Base-by-base conservation (phyloP, 176 grass and related monocot species). In the Themeda triandra region DNA sequence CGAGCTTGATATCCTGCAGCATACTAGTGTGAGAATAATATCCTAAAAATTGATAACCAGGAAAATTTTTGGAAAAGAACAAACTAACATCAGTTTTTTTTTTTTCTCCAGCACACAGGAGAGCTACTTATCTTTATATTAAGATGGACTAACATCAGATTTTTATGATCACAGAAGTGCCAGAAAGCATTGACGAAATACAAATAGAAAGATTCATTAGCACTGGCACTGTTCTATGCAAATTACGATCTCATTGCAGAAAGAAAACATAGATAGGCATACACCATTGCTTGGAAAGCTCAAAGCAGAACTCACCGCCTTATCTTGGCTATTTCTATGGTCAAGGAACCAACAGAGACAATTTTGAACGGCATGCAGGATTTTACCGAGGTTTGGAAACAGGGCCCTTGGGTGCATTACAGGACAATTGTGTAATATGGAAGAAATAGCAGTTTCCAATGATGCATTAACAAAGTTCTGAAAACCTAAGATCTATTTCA, bases 1-100 rank as follows among this genome's bases (percentile, higher is more conserved):
- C 30, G 48, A 37, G 67, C 28, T 67, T 48, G 46, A 39, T 74
- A 87, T 56, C 80, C 88, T 90, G 80, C 58, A 60, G 33, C 23
- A 73, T 13, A 54, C 37, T 24, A 82, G 27, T 41, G 59, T 27
- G 25, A 54, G 68, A 21, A 70, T 27, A 89, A 70, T 49, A 0
- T 62, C 40, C 66, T 51, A 72, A 31, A 71, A 39, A 12, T 40
- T 11, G 21, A 19, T 4, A 63, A 48, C 6, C n/a, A 66, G 14
- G 63, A 27, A 68, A 24, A 0, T 19, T 29, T 13, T 37, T 44
- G 40, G 49, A 54, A 66, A 84, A 14, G 29, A 37, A 60, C 23
- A 77, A 13, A 73, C 17, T 28, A 48, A 15, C 23, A 78, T 53
- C 13, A 24, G 48, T 18, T 59, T 73, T 23, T 23, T 49, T 49